Conservation (phyloP, 805 yeast species). For the Saturnispora dispora region DNA sequence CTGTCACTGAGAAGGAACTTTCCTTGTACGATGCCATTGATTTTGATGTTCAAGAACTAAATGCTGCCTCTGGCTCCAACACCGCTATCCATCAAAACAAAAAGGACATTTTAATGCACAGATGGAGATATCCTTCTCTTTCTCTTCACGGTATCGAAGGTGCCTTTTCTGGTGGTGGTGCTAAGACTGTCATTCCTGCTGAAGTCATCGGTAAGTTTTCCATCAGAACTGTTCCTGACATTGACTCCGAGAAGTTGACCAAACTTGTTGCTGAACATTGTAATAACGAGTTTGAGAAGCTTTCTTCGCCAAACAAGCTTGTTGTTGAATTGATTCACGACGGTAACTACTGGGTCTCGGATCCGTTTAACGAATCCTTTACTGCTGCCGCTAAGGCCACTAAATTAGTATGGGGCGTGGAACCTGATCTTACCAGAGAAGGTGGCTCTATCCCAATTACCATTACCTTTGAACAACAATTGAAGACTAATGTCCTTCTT, state of each 20-base stretch:
- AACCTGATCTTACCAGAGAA: slow-evolving; percentile 96
- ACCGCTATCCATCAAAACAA: slow-evolving; percentile 71
- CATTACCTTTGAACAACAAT: slow-evolving; percentile 78
- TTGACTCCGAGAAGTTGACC: slow-evolving; percentile 71
- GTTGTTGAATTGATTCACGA: slow-evolving; percentile 77
- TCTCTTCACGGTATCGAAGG: slow-evolving; percentile 97
- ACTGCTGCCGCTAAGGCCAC: slow-evolving; percentile 94
- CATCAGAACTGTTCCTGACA: slow-evolving; percentile 94
- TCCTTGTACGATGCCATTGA: slow-evolving; percentile 77
- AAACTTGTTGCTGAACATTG: slow-evolving; percentile 66
- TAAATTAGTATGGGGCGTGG: slow-evolving; percentile 86
- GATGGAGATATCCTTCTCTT: slow-evolving; percentile 98
- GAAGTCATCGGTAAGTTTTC: slow-evolving; percentile 91
- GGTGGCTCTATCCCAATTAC: slow-evolving; percentile 99
- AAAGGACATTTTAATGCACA: slow-evolving; percentile 85
- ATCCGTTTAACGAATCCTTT: slow-evolving; percentile 87
- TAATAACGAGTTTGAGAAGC: slow-evolving; percentile 50
- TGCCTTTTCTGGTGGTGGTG: slow-evolving; percentile 91
- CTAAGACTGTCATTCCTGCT: slow-evolving; percentile 97
- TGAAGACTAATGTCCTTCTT: slow-evolving; percentile 77
- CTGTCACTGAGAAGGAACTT: slow-evolving; percentile 73
- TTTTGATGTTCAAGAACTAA: slow-evolving; percentile 74
- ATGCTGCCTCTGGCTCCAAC: slow-evolving; percentile 80
- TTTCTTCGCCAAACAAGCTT: slow-evolving; percentile 70
- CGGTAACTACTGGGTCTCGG: slow-evolving; percentile 94